These are phyloP conservation scores for Lodderomyces margitis DNA, from an alignment of 1,139 yeast genomes.

Conservation along the genomic window DNA sequence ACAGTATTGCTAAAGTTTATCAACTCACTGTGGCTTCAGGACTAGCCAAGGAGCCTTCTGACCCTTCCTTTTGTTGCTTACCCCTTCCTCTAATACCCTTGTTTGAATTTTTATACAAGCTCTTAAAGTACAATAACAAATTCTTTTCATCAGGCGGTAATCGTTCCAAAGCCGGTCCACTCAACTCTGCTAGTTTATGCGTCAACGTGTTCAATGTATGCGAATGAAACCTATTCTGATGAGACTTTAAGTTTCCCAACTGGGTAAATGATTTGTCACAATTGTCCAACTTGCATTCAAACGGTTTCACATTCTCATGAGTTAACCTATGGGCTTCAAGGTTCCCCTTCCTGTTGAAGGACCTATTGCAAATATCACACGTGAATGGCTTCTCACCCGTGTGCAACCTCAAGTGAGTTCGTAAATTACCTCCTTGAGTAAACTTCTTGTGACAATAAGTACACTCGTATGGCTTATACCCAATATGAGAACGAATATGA, in stretches of 20 bases:
- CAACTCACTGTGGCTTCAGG: background rate
- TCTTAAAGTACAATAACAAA: conserved; percentile 74
- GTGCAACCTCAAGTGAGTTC: conserved; percentile 84
- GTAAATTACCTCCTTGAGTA: conserved; percentile 88
- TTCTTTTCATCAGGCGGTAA: conserved; percentile 62
- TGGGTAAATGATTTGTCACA: conserved; percentile 89
- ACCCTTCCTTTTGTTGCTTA: conserved; percentile 24
- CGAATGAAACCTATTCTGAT: conserved; percentile 85
- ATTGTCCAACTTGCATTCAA: conserved; percentile 71
- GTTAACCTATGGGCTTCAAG: conserved; percentile 82
- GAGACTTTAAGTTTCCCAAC: conserved; percentile 88
- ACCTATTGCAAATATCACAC: conserved; percentile 69
- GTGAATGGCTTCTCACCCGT: conserved; percentile 89
- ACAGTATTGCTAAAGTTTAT: background rate
- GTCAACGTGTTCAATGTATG: conserved; percentile 67
- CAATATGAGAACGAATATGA: conserved; percentile 75
- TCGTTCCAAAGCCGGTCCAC: conserved; percentile 43
- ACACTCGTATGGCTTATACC: conserved; percentile 78
- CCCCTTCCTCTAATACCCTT: conserved; percentile 93
- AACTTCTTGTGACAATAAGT: conserved; percentile 75
- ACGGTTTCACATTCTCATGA: conserved; percentile 78
- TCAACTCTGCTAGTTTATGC: conserved; percentile 57
- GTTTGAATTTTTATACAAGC: conserved; percentile 80
- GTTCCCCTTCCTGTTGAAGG: conserved; percentile 87
- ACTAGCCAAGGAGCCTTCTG: background rate